These are phyloP conservation scores for Kwoniella newhampshirensis DNA, from an alignment of 768 basidiomycete species.

Conservation along the genomic window DNA sequence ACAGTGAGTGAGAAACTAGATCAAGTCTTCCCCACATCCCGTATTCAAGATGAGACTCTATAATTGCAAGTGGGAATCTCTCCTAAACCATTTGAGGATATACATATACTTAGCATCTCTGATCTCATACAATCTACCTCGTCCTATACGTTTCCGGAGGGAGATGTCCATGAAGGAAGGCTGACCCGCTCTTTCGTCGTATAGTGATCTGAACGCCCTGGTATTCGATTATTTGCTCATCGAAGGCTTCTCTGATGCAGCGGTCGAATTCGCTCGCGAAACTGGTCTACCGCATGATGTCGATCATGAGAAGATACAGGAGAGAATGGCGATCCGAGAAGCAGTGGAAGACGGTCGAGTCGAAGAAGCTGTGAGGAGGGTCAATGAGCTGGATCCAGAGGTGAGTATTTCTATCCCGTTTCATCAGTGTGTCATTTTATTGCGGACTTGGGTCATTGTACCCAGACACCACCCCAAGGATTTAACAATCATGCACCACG, in stretches of 20 bases:
- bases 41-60: slow-evolving; percentile 61
- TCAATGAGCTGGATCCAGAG: slow-evolving; percentile 95
- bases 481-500: slow-evolving; percentile 99
- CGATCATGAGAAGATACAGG: slow-evolving; percentile 89
- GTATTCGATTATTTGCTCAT: slow-evolving; percentile 98
- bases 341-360: slow-evolving; percentile 92
- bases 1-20: slow-evolving; percentile 70
- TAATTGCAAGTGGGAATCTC: slow-evolving; percentile 95
- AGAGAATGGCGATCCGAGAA: slow-evolving; percentile 88
- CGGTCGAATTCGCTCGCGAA: slow-evolving; percentile 90
- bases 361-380: slow-evolving; percentile 88
- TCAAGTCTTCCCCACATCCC: slow-evolving; percentile 3
- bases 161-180: slow-evolving; percentile 47
- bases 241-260: slow-evolving; percentile 94
- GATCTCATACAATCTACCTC: slow-evolving; percentile 31
- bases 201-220: slow-evolving; percentile 86
- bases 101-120: slow-evolving; percentile 74
- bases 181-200: slow-evolving; percentile 15
- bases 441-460: too few species aligned
- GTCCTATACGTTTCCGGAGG: slow-evolving; percentile 5
- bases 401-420: too few species aligned
- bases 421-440: neutral
- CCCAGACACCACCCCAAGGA: slow-evolving; percentile 59
- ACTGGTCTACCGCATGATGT: slow-evolving; percentile 70
- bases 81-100: slow-evolving; percentile 68